phyloP scores from a whole-genome alignment of 345 rosid genomes.

The Passiflora organensis region DNA sequence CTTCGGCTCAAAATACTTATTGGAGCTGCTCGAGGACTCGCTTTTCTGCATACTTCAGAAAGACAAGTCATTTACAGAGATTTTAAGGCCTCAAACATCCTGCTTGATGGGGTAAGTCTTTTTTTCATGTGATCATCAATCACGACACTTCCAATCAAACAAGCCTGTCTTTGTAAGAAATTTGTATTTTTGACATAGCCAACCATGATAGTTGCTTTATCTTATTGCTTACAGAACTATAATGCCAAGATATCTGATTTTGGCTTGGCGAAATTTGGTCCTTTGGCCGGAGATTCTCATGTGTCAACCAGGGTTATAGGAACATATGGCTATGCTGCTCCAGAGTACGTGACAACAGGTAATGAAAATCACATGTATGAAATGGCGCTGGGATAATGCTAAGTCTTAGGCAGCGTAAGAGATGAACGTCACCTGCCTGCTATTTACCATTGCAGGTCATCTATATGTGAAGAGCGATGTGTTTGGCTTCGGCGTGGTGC shows the following conservation, averaged over 20 bases:
- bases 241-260: slow-evolving; percentile 65
- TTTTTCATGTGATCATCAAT: too few species aligned
- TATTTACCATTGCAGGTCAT: slow-evolving; percentile 33
- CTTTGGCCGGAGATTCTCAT: slow-evolving; percentile 48
- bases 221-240: slow-evolving; percentile 28
- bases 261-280: slow-evolving; percentile 68
- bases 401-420: too few species aligned
- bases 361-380: too few species aligned
- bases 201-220: too few species aligned
- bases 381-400: too few species aligned
- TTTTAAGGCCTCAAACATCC: slow-evolving; percentile 78
- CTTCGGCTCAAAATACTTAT: slow-evolving; percentile 63
- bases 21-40: slow-evolving; percentile 81
- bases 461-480: slow-evolving; percentile 68
- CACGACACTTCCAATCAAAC: too few species aligned
- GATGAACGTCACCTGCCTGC: too few species aligned
- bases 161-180: too few species aligned
- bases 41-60: slow-evolving; percentile 66
- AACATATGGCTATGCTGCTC: slow-evolving; percentile 55
- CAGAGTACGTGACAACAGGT: slow-evolving; percentile 71
- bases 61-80: slow-evolving; percentile 76
- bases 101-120: slow-evolving; percentile 64
- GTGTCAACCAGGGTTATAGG: slow-evolving; percentile 40
- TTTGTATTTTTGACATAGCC: too few species aligned
- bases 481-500: slow-evolving; percentile 61